Base-by-base conservation (phyloP, 148 eudicot genomes). In the Limonium bicolor region DNA sequence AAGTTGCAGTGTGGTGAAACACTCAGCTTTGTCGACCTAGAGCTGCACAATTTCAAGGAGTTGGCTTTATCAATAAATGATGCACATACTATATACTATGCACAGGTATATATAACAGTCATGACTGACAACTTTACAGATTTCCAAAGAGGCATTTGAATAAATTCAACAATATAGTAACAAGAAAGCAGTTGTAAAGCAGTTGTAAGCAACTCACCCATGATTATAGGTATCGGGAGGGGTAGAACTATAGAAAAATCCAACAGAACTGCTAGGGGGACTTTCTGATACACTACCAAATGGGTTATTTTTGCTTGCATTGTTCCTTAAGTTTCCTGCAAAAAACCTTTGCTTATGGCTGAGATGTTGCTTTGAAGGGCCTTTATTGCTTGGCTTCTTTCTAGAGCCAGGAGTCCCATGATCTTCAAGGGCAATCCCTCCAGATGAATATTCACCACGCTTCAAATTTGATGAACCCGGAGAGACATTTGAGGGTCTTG, bases 201-300 rank as follows among this genome's bases (percentile, higher is more conserved):
- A 25, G 36, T 24, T 25, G 25, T 9, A 41, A 10, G 24, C 19
- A 58, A 65, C 80, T 68, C 66, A 80, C 97, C 84, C 61, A 46
- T 68, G 87, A 65, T 50, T 72, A 22, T n/a, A n/a, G n/a, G n/a
- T n/a, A n/a, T 90, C 97, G 27, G 97, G 97, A 32, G 97, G 95
- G 11, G 96, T 88, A 24, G 96, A 76, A 49, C 94, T 73, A 66
- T 71, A 83, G 84, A 77, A 83, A 62, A 74, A 88, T 3, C 96
- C 96, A 66, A 88, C 77, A 4, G 94, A 74, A 53, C 59, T 79
- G 47, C 92, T 77, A 34, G 96, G 96, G 32, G 96, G 96, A 66
- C 96, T 88, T 63, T 80, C 96, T 50, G 86, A 75, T 55, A 72
- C 58, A 20, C 32, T 43, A 42, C 80, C 93, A 43, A 51, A 36